Evolutionary conservation across 495 filamentous ascomycete genomes (phyloP).

Genomic region (Penicillium manginii): DNA sequence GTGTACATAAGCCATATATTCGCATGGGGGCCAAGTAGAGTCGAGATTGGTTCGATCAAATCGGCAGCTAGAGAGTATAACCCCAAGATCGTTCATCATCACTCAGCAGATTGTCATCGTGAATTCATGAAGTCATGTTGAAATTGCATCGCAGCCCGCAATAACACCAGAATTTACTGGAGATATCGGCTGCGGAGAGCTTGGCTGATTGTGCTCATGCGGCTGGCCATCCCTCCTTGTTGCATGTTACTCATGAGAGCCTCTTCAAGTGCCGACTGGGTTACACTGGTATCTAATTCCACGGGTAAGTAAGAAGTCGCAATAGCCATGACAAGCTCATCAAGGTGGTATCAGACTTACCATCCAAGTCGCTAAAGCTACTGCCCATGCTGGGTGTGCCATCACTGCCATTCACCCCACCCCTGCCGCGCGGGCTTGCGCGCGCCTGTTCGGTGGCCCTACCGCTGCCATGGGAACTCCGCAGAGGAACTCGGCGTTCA

Average conservation of each 20-base stretch:
- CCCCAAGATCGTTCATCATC: background rate
- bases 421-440: slow-evolving; percentile 57
- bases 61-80: background rate
- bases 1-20: background rate
- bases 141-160: background rate
- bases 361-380: slow-evolving; percentile 96
- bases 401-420: slow-evolving; percentile 72
- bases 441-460: slow-evolving; percentile 50
- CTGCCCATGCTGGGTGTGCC: slow-evolving; percentile 96
- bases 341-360: slow-evolving; percentile 47
- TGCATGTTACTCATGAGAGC: slow-evolving; percentile 92
- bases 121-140: background rate
- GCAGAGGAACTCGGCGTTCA: slow-evolving; percentile 25
- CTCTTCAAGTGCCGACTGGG: slow-evolving; percentile 91
- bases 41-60: background rate
- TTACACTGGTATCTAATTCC: slow-evolving; percentile 81
- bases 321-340: background rate
- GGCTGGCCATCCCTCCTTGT: slow-evolving; percentile 77
- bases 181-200: slow-evolving; percentile 57
- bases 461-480: slow-evolving; percentile 58
- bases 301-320: background rate
- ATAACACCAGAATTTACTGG: slow-evolving; percentile 9
- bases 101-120: background rate
- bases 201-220: slow-evolving; percentile 85
- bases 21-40: too few species aligned